phyloP scores from a whole-genome alignment of 495 filamentous ascomycete species.

The Rusavskia elegans region DNA sequence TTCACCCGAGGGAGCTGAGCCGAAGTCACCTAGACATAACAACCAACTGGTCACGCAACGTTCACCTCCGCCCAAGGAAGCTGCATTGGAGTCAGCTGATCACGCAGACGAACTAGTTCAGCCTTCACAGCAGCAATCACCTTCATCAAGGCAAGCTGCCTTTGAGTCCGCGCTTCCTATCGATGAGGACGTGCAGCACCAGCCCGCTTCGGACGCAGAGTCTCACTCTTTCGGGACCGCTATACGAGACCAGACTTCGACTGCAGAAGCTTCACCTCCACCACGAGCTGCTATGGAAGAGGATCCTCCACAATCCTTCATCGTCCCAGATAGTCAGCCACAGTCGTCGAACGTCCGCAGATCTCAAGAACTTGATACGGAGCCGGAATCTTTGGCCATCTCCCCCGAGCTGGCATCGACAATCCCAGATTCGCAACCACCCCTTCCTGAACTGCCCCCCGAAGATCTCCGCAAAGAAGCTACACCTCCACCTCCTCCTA shows the following conservation, averaged over 20 bases:
- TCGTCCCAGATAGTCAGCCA: background rate
- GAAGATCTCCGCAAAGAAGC: background rate
- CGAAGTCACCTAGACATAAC: too few relatives aligned
- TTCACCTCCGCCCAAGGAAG: too few relatives aligned
- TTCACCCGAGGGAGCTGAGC: too few relatives aligned
- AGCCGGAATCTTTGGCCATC: background rate
- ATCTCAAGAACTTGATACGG: background rate
- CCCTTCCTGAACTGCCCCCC: background rate
- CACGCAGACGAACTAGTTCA: too few relatives aligned
- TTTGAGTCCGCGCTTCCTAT: too few relatives aligned
- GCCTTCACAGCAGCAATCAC: too few relatives aligned
- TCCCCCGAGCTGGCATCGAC: background rate
- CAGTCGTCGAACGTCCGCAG: background rate
- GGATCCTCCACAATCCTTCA: background rate
- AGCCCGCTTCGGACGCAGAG: too few relatives aligned
- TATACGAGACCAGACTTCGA: background rate
- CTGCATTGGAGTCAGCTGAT: too few relatives aligned
- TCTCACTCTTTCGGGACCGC: background rate
- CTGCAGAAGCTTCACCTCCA: background rate
- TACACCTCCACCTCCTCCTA: background rate
- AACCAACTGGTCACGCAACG: too few relatives aligned
- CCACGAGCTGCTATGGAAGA: background rate
- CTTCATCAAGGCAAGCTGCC: too few relatives aligned
- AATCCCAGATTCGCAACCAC: constrained; percentile 2
- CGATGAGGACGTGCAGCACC: too few relatives aligned